Percentiles rank a stretch among this genome's conserved stretches.
Conservation (phyloP, 192 early-diverging fungal species). For the Rhizoclosmatium globosum region DNA sequence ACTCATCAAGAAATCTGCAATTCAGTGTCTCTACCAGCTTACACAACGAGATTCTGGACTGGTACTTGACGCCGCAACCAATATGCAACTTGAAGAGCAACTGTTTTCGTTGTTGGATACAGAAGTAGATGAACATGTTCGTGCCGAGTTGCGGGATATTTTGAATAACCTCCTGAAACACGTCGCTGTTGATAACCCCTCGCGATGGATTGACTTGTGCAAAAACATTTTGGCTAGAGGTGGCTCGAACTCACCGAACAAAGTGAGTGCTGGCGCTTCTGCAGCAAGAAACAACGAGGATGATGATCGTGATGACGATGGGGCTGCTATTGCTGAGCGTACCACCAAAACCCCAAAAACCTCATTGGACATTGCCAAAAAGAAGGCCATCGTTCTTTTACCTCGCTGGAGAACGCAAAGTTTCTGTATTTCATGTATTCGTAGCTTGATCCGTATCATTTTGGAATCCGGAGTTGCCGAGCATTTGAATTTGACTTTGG, state of each 20-base stretch:
- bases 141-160: slow-evolving; percentile 64
- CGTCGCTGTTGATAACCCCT: slow-evolving; percentile 68
- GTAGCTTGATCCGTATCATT: slow-evolving; percentile 71
- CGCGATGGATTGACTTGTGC: slow-evolving; percentile 84
- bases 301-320: slow-evolving; percentile 54
- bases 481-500: slow-evolving; percentile 75
- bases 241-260: slow-evolving; percentile 36
- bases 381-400: slow-evolving; percentile 49
- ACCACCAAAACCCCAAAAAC: slow-evolving; percentile 33
- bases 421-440: slow-evolving; percentile 80
- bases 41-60: slow-evolving; percentile 77
- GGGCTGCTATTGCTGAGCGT: slow-evolving; percentile 40
- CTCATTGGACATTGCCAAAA: slow-evolving; percentile 20
- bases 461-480: slow-evolving; percentile 60
- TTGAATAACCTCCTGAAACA: slow-evolving; percentile 46
- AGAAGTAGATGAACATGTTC: slow-evolving; percentile 70
- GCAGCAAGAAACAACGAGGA: slow-evolving; percentile 28
- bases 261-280: slow-evolving; percentile 30
- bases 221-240: slow-evolving; percentile 80
- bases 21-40: slow-evolving; percentile 88
- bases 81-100: slow-evolving; percentile 73
- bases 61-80: slow-evolving; percentile 71
- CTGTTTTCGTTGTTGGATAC: slow-evolving; percentile 82
- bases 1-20: slow-evolving; percentile 75
- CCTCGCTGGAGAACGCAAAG: slow-evolving; percentile 82